phyloP scores from a whole-genome alignment of 495 filamentous ascomycete species.

The Antarctomyces pellizariae region DNA sequence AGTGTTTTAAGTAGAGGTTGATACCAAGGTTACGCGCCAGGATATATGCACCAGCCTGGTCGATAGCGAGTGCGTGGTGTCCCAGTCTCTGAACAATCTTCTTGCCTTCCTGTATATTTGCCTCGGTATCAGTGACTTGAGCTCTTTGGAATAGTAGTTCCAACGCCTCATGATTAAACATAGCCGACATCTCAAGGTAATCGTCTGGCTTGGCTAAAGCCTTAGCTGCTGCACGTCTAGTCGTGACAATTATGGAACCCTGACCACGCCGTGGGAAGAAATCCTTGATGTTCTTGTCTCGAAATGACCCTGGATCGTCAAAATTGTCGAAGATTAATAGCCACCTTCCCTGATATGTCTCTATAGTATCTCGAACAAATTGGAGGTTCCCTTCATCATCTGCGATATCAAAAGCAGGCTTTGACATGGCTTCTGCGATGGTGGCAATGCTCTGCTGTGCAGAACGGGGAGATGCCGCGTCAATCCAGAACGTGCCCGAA shows the following conservation, averaged over 20 bases:
- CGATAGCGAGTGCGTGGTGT: slow-evolving; percentile 13
- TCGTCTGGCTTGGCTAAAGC: slow-evolving; percentile 1
- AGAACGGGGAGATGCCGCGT: slow-evolving; percentile 8
- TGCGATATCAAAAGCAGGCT: slow-evolving; percentile 1
- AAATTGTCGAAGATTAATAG: slow-evolving; percentile 17
- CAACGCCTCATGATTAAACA: slow-evolving; percentile 9
- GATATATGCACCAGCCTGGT: slow-evolving; percentile 15
- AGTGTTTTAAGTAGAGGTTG: slow-evolving; percentile 8
- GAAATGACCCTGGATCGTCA: slow-evolving; percentile 12
- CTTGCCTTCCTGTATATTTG: slow-evolving; percentile 4
- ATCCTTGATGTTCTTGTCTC: slow-evolving; percentile 6
- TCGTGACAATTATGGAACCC: slow-evolving; percentile 12
- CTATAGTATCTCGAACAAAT: slow-evolving; percentile 8
- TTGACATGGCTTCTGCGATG: slow-evolving; percentile 5
- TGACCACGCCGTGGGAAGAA: slow-evolving; percentile 8
- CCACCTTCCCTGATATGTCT: slow-evolving; percentile 8
- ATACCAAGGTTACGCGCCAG: slow-evolving; percentile 5
- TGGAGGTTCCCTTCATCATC: slow-evolving; percentile 3
- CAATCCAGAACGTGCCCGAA: slow-evolving; percentile 14
- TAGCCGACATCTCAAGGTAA: slow-evolving; percentile 5
- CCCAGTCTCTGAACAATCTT: slow-evolving; percentile 11
- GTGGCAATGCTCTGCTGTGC: slow-evolving; percentile 4
- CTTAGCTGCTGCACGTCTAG: slow-evolving; percentile 4
- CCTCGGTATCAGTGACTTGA: slow-evolving; percentile 1
- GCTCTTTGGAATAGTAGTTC: slow-evolving; percentile 11